A percentile compares a stretch with the other conserved stretches of the same genome.
phyloP scores from a whole-genome alignment of 768 basidiomycete species.

The Podaxis sp. region DNA sequence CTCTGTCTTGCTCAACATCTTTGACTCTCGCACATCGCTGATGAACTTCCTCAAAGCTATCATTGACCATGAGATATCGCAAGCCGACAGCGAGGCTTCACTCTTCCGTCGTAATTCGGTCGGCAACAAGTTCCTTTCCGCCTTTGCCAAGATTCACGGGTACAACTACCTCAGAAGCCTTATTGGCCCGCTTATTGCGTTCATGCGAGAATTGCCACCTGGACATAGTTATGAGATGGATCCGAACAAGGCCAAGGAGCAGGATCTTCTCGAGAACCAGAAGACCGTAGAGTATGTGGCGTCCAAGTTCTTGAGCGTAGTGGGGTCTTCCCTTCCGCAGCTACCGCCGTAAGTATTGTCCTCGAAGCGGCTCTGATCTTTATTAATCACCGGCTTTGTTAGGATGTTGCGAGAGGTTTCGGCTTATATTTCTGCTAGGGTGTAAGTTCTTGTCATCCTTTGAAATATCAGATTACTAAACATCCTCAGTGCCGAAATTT shows the following conservation, averaged over 20 bases:
- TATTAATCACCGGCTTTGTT: slow-evolving; percentile 1
- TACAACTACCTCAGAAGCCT: slow-evolving; percentile 87
- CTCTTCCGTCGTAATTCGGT: slow-evolving; percentile 89
- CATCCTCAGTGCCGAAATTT: slow-evolving; percentile 51
- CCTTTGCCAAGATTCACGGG: slow-evolving; percentile 87
- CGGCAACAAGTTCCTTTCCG: slow-evolving; percentile 82
- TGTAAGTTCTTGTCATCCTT: slow-evolving; percentile 49
- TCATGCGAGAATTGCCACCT: slow-evolving; percentile 68
- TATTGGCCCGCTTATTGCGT: slow-evolving; percentile 73
- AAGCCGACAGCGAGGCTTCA: slow-evolving; percentile 80
- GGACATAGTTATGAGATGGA: slow-evolving; percentile 81
- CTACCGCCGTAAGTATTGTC: slow-evolving; percentile 66
- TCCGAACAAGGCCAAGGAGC: slow-evolving; percentile 55
- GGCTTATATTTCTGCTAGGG: slow-evolving; percentile 72
- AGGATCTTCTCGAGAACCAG: slow-evolving; percentile 67
- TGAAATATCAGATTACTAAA: background rate
- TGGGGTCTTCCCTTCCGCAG: slow-evolving; percentile 65
- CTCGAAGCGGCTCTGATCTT: background rate
- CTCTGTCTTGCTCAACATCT: slow-evolving; percentile 81
- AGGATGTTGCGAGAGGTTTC: slow-evolving; percentile 90
- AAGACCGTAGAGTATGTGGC: slow-evolving; percentile 73
- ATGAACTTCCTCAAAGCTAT: slow-evolving; percentile 77
- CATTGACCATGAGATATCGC: slow-evolving; percentile 81
- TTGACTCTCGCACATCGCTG: slow-evolving; percentile 74
- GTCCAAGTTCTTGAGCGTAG: slow-evolving; percentile 71